phyloP scores from a whole-genome alignment of 1,284 basidiomycete genomes.

The Stygiomarasmius scandens region DNA sequence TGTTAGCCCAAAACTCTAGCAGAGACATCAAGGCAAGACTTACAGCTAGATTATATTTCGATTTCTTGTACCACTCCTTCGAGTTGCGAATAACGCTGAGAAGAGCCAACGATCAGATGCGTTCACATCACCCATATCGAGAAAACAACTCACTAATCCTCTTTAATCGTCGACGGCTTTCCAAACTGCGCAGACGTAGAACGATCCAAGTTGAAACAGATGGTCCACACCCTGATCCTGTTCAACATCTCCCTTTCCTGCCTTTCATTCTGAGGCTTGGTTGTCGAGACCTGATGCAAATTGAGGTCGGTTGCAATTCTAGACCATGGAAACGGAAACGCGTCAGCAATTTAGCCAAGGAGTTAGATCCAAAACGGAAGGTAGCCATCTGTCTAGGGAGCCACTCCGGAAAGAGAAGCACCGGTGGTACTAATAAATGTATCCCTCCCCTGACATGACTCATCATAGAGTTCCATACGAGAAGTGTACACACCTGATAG shows the following conservation, averaged over 20 bases:
- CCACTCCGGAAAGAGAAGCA: background rate
- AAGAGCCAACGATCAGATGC: conserved; percentile 10
- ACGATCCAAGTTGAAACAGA: conserved; percentile 84
- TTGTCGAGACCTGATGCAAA: conserved; percentile 67
- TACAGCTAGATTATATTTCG: conserved; percentile 61
- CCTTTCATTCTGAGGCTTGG: conserved; percentile 61
- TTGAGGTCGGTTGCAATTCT: conserved; percentile 87
- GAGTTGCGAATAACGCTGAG: conserved; percentile 71
- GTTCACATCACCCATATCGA: conserved; percentile 7
- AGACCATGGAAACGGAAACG: background rate
- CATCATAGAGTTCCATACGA: background rate
- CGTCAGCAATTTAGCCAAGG: background rate
- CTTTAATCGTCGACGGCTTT: conserved; percentile 84
- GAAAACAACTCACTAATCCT: conserved; percentile 64
- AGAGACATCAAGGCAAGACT: conserved; percentile 22
- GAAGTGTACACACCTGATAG: conserved; percentile 56
- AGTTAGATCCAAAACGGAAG: background rate
- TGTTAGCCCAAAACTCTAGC: conserved; percentile 1
- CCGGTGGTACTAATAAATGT: too few relatives aligned
- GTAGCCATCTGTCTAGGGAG: too few relatives aligned
- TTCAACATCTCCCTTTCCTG: conserved; percentile 84
- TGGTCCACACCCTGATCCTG: conserved; percentile 81
- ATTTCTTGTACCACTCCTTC: conserved; percentile 76
- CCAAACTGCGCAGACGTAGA: conserved; percentile 86
- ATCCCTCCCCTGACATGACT: background rate